Evolutionary conservation across 306 rosid genomes (phyloP).

Genomic region (Dryas octopetala): DNA sequence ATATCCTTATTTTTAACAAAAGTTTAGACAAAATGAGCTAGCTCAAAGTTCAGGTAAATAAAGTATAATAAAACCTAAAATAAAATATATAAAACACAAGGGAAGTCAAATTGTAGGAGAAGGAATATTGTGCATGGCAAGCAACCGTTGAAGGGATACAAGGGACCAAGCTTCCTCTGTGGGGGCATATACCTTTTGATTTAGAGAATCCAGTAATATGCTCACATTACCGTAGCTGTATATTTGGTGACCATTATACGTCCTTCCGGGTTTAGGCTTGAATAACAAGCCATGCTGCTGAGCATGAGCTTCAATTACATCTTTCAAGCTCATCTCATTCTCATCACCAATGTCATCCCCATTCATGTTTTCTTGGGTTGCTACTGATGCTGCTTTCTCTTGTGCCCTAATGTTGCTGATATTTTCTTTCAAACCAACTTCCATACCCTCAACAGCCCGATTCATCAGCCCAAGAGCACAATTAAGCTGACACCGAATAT

Average conservation of each 20-base stretch:
- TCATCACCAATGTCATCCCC: conserved; percentile 48
- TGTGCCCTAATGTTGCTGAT: conserved; percentile 77
- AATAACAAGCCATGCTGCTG: conserved; percentile 66
- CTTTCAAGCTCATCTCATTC: conserved; percentile 74
- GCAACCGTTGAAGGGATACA: conserved; percentile 63
- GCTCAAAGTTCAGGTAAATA: too few species aligned
- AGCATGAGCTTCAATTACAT: conserved; percentile 81
- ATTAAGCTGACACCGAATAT: conserved; percentile 63
- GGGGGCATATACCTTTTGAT: conserved; percentile 76
- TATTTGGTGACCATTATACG: conserved; percentile 81
- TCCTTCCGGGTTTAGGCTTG: conserved; percentile 77
- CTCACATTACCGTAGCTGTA: conserved; percentile 79
- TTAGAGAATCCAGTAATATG: conserved; percentile 66
- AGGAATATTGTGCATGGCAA: conserved; percentile 69
- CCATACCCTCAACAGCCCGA: conserved; percentile 79
- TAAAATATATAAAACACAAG: too few species aligned
- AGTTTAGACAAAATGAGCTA: too few species aligned
- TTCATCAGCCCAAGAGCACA: conserved; percentile 75
- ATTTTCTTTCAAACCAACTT: conserved; percentile 80
- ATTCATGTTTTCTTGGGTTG: conserved; percentile 37
- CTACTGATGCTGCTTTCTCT: conserved; percentile 56
- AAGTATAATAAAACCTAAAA: too few species aligned
- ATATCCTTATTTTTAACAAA: too few species aligned
- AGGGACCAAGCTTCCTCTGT: conserved; percentile 67
- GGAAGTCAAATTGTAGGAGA: background rate